Percentiles rank a stretch among this genome's conserved stretches.
phyloP scores from a whole-genome alignment of 2,329 filamentous ascomycete species.

The Colletotrichum chlorophyti region DNA sequence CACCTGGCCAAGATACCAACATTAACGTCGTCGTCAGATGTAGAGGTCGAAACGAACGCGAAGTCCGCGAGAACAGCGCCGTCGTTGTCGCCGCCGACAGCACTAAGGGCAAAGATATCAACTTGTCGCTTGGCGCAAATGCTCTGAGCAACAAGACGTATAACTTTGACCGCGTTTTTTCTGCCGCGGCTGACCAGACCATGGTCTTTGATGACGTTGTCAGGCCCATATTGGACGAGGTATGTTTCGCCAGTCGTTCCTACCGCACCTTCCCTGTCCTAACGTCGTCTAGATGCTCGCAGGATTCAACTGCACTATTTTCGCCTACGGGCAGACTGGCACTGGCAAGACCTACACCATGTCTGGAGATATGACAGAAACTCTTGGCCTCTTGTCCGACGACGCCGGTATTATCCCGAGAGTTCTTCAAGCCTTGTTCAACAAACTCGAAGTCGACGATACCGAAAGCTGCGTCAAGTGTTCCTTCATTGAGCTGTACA shows the following conservation, averaged over 20 bases:
- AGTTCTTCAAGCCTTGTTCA: constrained; percentile 85
- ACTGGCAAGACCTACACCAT: constrained; percentile 99
- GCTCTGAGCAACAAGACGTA: constrained; percentile 96
- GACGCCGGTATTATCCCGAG: constrained; percentile 95
- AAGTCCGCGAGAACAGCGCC: constrained; percentile 92
- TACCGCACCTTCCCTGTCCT: background rate
- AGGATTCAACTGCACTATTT: constrained; percentile 98
- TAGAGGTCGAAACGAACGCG: constrained; percentile 88
- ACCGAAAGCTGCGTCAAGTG: constrained; percentile 92
- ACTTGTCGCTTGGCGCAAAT: constrained; percentile 90
- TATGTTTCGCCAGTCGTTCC: constrained; percentile 46
- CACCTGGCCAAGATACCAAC: constrained; percentile 81
- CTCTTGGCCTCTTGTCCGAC: constrained; percentile 84
- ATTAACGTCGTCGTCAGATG: constrained; percentile 98
- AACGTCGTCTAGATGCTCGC: constrained; percentile 73
- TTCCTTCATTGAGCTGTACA: constrained; percentile 98
- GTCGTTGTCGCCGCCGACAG: constrained; percentile 89
- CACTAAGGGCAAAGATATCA: constrained; percentile 83
- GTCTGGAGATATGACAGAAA: constrained; percentile 96
- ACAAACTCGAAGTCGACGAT: constrained; percentile 79
- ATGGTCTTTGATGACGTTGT: constrained; percentile 98
- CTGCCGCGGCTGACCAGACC: constrained; percentile 88
- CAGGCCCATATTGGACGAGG: constrained; percentile 90
- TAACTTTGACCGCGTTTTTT: constrained; percentile 96
- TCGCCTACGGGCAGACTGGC: constrained; percentile 97